A percentile compares a stretch with the other conserved stretches of the same genome.
phyloP scores from a whole-genome alignment of 2,329 filamentous ascomycete species.

The Paramyrothecium roridum region DNA sequence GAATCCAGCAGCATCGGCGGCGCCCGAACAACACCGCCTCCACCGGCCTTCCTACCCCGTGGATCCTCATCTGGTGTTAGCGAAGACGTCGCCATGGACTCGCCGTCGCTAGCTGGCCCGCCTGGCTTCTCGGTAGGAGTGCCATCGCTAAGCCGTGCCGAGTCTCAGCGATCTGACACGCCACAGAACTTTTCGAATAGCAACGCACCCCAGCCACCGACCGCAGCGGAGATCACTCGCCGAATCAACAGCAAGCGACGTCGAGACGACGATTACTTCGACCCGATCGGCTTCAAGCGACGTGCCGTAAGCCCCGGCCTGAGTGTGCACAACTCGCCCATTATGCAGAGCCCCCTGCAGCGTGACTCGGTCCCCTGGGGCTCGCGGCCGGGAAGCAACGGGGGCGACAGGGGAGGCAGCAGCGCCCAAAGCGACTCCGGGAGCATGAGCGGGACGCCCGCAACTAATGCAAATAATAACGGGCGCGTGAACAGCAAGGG shows the following conservation, averaged over 20 bases:
- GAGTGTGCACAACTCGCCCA: slow-evolving; percentile 85
- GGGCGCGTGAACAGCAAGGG: slow-evolving; percentile 52
- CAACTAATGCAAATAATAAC: slow-evolving; percentile 9
- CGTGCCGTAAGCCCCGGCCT: slow-evolving; percentile 88
- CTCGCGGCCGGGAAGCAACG: slow-evolving; percentile 63
- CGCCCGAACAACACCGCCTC: slow-evolving; percentile 59
- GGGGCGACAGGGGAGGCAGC: slow-evolving; percentile 48
- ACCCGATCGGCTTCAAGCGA: slow-evolving; percentile 83
- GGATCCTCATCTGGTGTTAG: slow-evolving; percentile 59
- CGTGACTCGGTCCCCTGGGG: slow-evolving; percentile 70
- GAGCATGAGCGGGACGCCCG: slow-evolving; percentile 30
- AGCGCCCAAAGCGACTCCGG: slow-evolving; percentile 50
- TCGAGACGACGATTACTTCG: slow-evolving; percentile 79
- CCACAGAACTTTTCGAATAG: slow-evolving; percentile 20
- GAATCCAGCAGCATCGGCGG: slow-evolving; percentile 56
- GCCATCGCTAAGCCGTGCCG: slow-evolving; percentile 4
- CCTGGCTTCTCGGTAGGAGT: slow-evolving; percentile 25
- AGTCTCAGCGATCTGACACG: slow-evolving; percentile 23
- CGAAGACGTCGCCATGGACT: slow-evolving; percentile 73
- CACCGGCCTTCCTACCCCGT: slow-evolving; percentile 58
- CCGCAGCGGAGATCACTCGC: slow-evolving; percentile 70
- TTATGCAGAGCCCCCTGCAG: slow-evolving; percentile 80
- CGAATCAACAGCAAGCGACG: slow-evolving; percentile 81
- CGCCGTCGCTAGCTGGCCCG: slow-evolving; percentile 46
- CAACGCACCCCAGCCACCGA: slow-evolving; percentile 47